Percentiles rank a stretch among this genome's conserved stretches.
phyloP scores from a whole-genome alignment of 2,329 filamentous ascomycete species.

The Hypoxylon rubiginosum region DNA sequence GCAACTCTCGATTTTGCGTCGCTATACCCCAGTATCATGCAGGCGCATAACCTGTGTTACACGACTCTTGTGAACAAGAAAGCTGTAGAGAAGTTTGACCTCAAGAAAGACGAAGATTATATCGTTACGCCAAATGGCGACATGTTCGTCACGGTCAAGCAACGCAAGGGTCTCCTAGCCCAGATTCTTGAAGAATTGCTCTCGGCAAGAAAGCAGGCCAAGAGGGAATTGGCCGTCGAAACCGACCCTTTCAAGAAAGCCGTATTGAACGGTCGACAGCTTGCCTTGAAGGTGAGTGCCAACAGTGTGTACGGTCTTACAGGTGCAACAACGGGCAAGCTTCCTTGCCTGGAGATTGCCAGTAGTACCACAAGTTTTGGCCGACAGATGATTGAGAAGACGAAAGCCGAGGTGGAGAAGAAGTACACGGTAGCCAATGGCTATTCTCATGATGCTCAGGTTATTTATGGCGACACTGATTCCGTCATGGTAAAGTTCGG shows the following conservation, averaged over 20 bases:
- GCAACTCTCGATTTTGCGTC: slow-evolving; percentile 99
- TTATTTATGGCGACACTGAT: slow-evolving; percentile 99
- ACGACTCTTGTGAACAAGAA: slow-evolving; percentile 89
- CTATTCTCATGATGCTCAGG: slow-evolving; percentile 92
- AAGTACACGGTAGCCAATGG: slow-evolving; percentile 94
- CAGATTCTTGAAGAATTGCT: slow-evolving; percentile 97
- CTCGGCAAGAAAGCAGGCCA: slow-evolving; percentile 92
- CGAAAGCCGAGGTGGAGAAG: slow-evolving; percentile 93
- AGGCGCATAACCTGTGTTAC: slow-evolving; percentile 98
- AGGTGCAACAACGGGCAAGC: slow-evolving; percentile 93
- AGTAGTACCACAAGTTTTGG: slow-evolving; percentile 98
- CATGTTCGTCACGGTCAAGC: slow-evolving; percentile 88
- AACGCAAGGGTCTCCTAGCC: slow-evolving; percentile 90
- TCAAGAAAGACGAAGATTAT: slow-evolving; percentile 93
- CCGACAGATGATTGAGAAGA: slow-evolving; percentile 98
- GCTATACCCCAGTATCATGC: slow-evolving; percentile 98
- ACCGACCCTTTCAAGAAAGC: slow-evolving; percentile 98
- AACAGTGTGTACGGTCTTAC: slow-evolving; percentile 99
- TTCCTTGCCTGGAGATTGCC: slow-evolving; percentile 94
- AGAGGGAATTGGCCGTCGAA: slow-evolving; percentile 87
- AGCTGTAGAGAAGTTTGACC: slow-evolving; percentile 78
- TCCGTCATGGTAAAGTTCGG: slow-evolving; percentile 99
- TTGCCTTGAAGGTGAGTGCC: slow-evolving; percentile 95
- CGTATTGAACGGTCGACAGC: slow-evolving; percentile 94
- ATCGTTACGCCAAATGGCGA: slow-evolving; percentile 96